Conservation (phyloP, 352 stramenopile genomes). For the Phytophthora aleatoria region DNA sequence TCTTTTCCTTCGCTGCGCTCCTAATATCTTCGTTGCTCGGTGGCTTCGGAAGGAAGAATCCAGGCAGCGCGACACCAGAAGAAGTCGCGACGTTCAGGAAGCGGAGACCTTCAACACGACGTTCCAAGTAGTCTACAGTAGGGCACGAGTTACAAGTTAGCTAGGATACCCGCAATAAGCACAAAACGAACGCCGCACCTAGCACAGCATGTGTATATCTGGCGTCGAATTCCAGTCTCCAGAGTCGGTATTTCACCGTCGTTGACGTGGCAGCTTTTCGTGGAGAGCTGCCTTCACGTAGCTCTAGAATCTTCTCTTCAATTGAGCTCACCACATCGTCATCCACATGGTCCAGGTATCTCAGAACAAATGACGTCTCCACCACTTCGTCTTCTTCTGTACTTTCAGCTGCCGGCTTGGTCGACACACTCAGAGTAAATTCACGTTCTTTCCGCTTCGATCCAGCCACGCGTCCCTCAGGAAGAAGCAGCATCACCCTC, state of each 20-base stretch:
- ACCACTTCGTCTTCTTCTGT: slow-evolving; percentile 18
- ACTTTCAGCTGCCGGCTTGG: slow-evolving; percentile 10
- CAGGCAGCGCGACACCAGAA: slow-evolving; percentile 55
- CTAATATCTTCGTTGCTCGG: slow-evolving; percentile 24
- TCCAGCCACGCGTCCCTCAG: slow-evolving; percentile 53
- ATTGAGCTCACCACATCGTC: slow-evolving; percentile 35
- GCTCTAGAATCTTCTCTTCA: slow-evolving; percentile 24
- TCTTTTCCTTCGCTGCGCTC: slow-evolving; percentile 9
- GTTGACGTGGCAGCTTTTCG: slow-evolving; percentile 20
- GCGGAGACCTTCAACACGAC: slow-evolving; percentile 41
- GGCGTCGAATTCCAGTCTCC: slow-evolving; percentile 80
- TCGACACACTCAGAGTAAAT: slow-evolving; percentile 56
- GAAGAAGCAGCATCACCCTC: slow-evolving; percentile 73
- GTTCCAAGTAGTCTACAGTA: slow-evolving; percentile 48
- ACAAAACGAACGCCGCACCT: slow-evolving; percentile 39
- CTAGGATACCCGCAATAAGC: neutral
- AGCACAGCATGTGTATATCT: slow-evolving; percentile 62
- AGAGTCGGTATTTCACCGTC: slow-evolving; percentile 46
- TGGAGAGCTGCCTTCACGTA: slow-evolving; percentile 2
- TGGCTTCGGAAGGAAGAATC: slow-evolving; percentile 60
- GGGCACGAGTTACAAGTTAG: too few species aligned
- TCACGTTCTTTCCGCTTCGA: slow-evolving; percentile 67
- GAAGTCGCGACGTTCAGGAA: slow-evolving; percentile 49
- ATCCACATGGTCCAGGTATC: slow-evolving; percentile 64
- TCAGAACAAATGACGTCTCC: slow-evolving; percentile 70